Conservation (phyloP, 257 asterid genomes). For the Fraxinus excelsior region DNA sequence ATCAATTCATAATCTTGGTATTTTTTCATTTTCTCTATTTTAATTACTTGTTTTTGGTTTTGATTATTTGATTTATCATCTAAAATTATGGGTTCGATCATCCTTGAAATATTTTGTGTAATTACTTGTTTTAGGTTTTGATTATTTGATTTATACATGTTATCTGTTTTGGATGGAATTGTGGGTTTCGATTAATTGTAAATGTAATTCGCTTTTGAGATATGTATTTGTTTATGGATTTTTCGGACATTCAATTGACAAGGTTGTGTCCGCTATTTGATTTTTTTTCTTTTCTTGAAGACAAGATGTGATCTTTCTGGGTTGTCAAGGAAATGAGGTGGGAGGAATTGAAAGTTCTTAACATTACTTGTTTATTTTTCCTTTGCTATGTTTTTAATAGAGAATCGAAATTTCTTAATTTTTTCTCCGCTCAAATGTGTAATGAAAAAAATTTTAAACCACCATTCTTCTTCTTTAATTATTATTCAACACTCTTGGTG, state of each 20-base stretch:
- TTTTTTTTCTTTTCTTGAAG: slow-evolving; percentile 13
- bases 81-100: too few relatives aligned
- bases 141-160: too few relatives aligned
- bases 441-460: background rate
- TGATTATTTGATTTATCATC: too few relatives aligned
- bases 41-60: too few relatives aligned
- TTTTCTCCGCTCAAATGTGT: background rate
- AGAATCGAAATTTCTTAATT: background rate
- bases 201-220: slow-evolving; percentile 24
- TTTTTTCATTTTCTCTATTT: too few relatives aligned
- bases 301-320: slow-evolving; percentile 24
- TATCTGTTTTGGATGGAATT: too few relatives aligned
- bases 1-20: too few relatives aligned
- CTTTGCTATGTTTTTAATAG: background rate
- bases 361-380: background rate
- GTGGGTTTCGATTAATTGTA: too few relatives aligned
- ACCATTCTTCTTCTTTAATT: background rate
- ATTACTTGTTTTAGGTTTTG: too few relatives aligned
- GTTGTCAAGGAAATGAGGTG: background rate
- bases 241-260: slow-evolving; percentile 28
- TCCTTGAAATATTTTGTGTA: too few relatives aligned
- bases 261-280: slow-evolving; percentile 13
- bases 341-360: background rate
- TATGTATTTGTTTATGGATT: slow-evolving; percentile 24
- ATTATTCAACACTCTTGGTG: background rate